Evolutionary conservation across 805 yeast genomes (phyloP).

Genomic region (Ogataea polymorpha): DNA sequence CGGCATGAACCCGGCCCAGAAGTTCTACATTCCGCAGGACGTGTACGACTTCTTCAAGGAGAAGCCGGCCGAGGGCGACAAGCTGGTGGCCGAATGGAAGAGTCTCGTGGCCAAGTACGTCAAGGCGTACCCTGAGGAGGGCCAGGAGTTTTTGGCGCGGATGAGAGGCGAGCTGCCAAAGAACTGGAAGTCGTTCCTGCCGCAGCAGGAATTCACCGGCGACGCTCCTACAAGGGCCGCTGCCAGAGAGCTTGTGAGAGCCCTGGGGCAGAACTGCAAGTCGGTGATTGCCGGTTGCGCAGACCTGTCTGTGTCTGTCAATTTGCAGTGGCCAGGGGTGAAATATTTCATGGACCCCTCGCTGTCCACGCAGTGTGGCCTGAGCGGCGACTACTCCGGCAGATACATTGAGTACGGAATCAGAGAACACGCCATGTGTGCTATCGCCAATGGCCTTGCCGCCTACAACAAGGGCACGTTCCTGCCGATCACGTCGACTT

Average conservation of each 20-base stretch:
- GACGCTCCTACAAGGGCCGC: slow-evolving; percentile 93
- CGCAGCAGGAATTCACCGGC: slow-evolving; percentile 78
- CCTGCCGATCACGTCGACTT: slow-evolving; percentile 39
- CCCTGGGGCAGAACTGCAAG: slow-evolving; percentile 61
- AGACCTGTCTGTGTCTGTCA: slow-evolving; percentile 87
- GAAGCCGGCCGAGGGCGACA: slow-evolving; percentile 59
- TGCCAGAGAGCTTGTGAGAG: slow-evolving; percentile 75
- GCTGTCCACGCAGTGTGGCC: slow-evolving; percentile 41
- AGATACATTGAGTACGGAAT: slow-evolving; percentile 97
- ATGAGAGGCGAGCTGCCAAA: slow-evolving; percentile 72
- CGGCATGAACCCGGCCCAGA: slow-evolving; percentile 85
- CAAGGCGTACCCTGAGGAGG: slow-evolving; percentile 70
- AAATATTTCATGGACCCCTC: slow-evolving; percentile 90
- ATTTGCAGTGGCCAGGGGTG: slow-evolving; percentile 83
- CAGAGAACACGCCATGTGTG: slow-evolving; percentile 99
- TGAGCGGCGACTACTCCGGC: slow-evolving; percentile 79
- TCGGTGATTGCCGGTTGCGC: slow-evolving; percentile 91
- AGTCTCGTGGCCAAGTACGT: slow-evolving; percentile 56
- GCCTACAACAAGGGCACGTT: slow-evolving; percentile 95
- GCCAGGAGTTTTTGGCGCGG: slow-evolving; percentile 77
- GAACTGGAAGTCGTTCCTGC: slow-evolving; percentile 78
- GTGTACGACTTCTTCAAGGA: slow-evolving; percentile 69
- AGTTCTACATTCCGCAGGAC: slow-evolving; percentile 77
- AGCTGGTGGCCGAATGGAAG: slow-evolving; percentile 75
- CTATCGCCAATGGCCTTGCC: slow-evolving; percentile 93